phyloP scores from a whole-genome alignment of 352 stramenopile species.

The Hyphochytrium catenoides region DNA sequence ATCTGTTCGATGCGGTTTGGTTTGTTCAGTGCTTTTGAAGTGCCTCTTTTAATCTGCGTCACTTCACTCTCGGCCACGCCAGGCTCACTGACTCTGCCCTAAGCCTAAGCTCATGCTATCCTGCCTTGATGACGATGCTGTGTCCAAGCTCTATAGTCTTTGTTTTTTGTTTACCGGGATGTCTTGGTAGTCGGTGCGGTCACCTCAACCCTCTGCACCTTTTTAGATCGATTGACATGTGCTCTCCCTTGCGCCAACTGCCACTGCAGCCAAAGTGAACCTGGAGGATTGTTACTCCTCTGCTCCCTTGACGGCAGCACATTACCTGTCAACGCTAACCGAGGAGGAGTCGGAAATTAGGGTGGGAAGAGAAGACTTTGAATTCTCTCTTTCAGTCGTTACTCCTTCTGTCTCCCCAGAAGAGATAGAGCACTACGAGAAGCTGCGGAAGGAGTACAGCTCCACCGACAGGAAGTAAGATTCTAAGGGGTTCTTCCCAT shows the following conservation, averaged over 20 bases:
- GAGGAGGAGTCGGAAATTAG: constrained; percentile 28
- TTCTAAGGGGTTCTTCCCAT: no score
- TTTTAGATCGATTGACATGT: no score
- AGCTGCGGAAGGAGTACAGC: constrained; percentile 53
- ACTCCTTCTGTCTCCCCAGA: constrained; percentile 54
- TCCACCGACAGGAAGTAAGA: constrained; percentile 1
- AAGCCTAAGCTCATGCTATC: no score
- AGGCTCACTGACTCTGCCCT: no score
- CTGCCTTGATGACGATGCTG: no score
- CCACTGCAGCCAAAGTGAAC: constrained; percentile 38
- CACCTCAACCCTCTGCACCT: no score
- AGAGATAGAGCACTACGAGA: constrained; percentile 62
- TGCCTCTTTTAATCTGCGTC: no score
- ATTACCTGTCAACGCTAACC: constrained; percentile 29
- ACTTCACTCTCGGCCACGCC: no score
- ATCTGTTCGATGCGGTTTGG: background rate
- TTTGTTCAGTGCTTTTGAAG: constrained; percentile 1
- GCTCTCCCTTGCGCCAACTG: no score
- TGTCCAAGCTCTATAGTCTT: no score
- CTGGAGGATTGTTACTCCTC: constrained; percentile 49
- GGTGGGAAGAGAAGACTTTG: constrained; percentile 27
- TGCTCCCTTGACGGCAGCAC: constrained; percentile 30
- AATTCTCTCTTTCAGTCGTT: constrained; percentile 23
- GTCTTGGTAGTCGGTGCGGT: no score
- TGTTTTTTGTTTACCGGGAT: no score